Base-by-base conservation (phyloP, 176 grass and related monocot species). In the Aegilops tauschii region DNA sequence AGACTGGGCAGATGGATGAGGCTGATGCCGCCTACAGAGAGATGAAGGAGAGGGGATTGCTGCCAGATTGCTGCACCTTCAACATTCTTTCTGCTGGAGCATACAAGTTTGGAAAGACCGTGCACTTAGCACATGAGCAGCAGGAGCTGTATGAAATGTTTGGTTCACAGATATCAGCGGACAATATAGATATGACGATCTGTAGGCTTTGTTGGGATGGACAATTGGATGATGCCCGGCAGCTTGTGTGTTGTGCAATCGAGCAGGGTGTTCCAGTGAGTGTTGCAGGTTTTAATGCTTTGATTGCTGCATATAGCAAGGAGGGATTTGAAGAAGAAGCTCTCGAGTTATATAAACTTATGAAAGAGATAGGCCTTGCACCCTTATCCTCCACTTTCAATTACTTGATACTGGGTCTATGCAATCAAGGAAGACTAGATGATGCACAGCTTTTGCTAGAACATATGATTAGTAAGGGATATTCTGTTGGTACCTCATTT, bases 1-100 rank as follows among this genome's bases (percentile, higher is more conserved):
- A 98, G 86, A 87, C 90, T 4, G 87, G 93, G 29, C 86, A 29
- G 82, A 92, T 98, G 66, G 86, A 88, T 64, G 83, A 92, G 72
- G 97, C 90, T 25, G 77, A 78, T 65, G 20, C 40, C 14, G 82
- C 92, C 86, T 94, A 79, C 87, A 23, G 21, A 11, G 88, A 94
- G 69, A 96, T 98, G 93, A 94, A 90, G 73, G 63, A 62, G 0
- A 98, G 85, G 69, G 88, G 93, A 54, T 80, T 89, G 73, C 73
- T 78, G n/a, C 97, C 97, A 9, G 97, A 98, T 87, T 91, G 85
- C 73, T 93, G 71, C 64, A 98, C 97, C 21, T 94, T 96, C 70
- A 96, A 98, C 86, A 98, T 95, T 88, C 88, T 98, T 85, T 80
- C 87, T 74, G 80, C 90, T 12, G 92, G 89, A 71, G 69, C 84